A percentile compares a stretch with the other conserved stretches of the same genome.
These are phyloP conservation scores for Floccularia luteovirens DNA, from an alignment of 768 basidiomycete species.

Conservation along the genomic window DNA sequence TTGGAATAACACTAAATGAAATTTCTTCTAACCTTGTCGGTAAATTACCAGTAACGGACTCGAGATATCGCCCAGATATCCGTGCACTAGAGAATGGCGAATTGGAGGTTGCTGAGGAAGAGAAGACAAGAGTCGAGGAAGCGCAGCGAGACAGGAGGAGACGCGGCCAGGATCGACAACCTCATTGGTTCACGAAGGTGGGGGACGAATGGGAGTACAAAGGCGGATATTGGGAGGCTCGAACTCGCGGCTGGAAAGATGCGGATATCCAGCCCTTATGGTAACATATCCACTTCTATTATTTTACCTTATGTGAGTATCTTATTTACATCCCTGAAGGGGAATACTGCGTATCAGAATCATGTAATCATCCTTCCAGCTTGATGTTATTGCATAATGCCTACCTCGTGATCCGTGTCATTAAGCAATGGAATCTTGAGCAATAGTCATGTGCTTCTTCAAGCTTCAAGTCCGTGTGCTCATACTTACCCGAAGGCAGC, in stretches of 20 bases:
- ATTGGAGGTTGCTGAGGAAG: slow-evolving; percentile 59
- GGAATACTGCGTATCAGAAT: too few species aligned
- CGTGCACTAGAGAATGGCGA: slow-evolving; percentile 76
- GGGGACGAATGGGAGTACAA: slow-evolving; percentile 68
- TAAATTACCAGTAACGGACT: slow-evolving; percentile 74
- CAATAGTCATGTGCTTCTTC: too few species aligned
- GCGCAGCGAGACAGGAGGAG: slow-evolving; percentile 67
- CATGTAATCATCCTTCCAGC: too few species aligned
- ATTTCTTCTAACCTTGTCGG: slow-evolving; percentile 57
- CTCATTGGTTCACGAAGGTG: slow-evolving; percentile 71
- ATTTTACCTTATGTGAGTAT: not conserved
- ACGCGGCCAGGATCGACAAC: slow-evolving; percentile 47
- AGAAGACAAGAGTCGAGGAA: slow-evolving; percentile 70
- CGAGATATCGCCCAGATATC: slow-evolving; percentile 75
- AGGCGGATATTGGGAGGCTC: slow-evolving; percentile 82
- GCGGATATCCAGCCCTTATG: slow-evolving; percentile 45
- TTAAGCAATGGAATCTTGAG: too few species aligned
- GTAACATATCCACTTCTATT: too few species aligned
- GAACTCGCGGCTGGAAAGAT: slow-evolving; percentile 56
- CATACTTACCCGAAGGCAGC: too few species aligned
- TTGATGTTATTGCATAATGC: too few species aligned
- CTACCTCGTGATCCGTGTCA: too few species aligned
- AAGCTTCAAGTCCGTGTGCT: too few species aligned
- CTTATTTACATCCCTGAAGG: too few species aligned
- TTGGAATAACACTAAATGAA: slow-evolving; percentile 77